phyloP scores from a whole-genome alignment of 176 grass and related monocot species.

The Cenchrus americanus region DNA sequence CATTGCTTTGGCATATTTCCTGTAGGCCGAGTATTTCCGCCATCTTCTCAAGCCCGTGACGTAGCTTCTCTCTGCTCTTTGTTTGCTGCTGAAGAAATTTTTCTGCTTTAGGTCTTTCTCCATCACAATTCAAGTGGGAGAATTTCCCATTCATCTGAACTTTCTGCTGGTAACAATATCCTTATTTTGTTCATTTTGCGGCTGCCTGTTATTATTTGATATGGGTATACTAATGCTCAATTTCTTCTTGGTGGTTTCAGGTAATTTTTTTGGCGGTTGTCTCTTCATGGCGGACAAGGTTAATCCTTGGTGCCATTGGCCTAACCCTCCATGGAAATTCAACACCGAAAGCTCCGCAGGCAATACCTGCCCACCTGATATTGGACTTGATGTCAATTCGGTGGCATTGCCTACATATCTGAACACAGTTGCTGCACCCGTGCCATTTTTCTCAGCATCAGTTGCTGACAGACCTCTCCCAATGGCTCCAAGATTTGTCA shows the following conservation, averaged over 20 bases:
- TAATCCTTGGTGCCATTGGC: conserved; percentile 55
- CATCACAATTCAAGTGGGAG: conserved; percentile 31
- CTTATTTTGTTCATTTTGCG: neutral
- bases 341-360: conserved; percentile 20
- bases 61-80: conserved; percentile 56
- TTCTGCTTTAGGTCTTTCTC: conserved; percentile 21
- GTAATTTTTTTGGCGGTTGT: conserved; percentile 46
- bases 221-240: neutral
- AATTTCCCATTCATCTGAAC: conserved; percentile 39
- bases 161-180: conserved; percentile 52
- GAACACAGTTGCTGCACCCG: conserved; percentile 41
- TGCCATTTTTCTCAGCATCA: conserved; percentile 34
- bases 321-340: conserved; percentile 61
- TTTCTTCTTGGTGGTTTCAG: conserved; percentile 46
- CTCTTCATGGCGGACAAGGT: conserved; percentile 64
- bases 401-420: conserved; percentile 49
- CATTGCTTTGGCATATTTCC: conserved; percentile 26
- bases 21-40: conserved; percentile 93
- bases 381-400: conserved; percentile 38
- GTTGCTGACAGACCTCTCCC: conserved; percentile 23
- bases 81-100: conserved; percentile 47
- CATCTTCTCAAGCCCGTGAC: conserved; percentile 95
- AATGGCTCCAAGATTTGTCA: conserved; percentile 20
- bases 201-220: neutral
- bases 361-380: conserved; percentile 52